Percentiles rank a stretch among this genome's conserved stretches.
These are phyloP conservation scores for Antrodiella citrinella DNA, from an alignment of 768 basidiomycete species.

Conservation along the genomic window DNA sequence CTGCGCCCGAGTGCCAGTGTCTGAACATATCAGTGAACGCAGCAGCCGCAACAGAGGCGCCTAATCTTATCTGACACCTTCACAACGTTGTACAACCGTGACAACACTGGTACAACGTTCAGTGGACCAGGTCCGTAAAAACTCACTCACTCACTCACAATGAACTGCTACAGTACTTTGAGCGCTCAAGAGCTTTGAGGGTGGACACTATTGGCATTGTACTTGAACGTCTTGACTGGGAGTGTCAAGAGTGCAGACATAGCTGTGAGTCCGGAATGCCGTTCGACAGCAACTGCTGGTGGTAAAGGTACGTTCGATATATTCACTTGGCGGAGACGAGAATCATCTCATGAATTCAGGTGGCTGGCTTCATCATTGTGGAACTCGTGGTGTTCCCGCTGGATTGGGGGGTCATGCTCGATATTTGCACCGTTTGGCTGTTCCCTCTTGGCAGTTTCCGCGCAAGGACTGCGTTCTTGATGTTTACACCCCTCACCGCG, in stretches of 20 bases:
- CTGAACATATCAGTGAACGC: no score
- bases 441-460: constrained; percentile 69
- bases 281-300: constrained; percentile 80
- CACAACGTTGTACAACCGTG: no score
- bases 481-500: constrained; percentile 70
- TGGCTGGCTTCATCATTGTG: constrained; percentile 86
- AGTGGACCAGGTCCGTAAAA: no score
- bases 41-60: no score
- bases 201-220: constrained; percentile 50
- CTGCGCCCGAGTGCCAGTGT: no score
- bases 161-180: no score
- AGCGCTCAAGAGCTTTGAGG: no score
- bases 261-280: constrained; percentile 65
- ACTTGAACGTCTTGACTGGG: constrained; percentile 70
- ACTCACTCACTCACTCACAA: no score
- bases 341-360: constrained; percentile 36
- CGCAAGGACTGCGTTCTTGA: constrained; percentile 57
- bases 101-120: no score
- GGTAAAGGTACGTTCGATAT: constrained; percentile 53
- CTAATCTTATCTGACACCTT: no score
- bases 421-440: constrained; percentile 76
- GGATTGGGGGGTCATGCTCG: constrained; percentile 78
- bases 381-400: constrained; percentile 87
- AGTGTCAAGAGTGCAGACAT: constrained; percentile 63
- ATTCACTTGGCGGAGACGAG: not conserved